Evolutionary conservation across 2,329 filamentous ascomycete genomes (phyloP), one percentile per base, ranked within the genome.

Genomic region (Grosmannia clavigera): DNA sequence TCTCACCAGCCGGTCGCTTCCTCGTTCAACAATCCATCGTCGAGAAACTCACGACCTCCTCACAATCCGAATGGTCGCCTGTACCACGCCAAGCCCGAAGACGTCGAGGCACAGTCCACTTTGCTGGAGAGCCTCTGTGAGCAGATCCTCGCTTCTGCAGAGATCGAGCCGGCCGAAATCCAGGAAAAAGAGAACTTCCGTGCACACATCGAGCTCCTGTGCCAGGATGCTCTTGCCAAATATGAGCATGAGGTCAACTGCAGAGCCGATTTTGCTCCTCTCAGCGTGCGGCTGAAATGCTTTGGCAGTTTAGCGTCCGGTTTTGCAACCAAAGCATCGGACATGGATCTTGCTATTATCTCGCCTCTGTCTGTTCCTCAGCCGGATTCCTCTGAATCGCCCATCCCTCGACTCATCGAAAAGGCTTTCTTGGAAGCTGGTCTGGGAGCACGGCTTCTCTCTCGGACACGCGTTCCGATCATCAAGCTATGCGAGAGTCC

Each of bases 231-330:
- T 1, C 80, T 90, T 57, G 69, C 73, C 6, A 70, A 75, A 10
- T 73, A 81, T 64, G 84, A 87, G 65, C 63, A 66, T 11, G 68
- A 72, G n/a, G 65, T 67, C 2, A 73, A 72, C 33, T 68, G 73
- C 22, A 64, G 72, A 5, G 61, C 63, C 0, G 72, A 79, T 10
- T 84, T 87, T 60, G 73, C 78, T 19, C 68, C 78, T 29, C 68
- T 74, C 11, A 81, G 80, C 58, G 80, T 92, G n/a, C 77, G 83
- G 58, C 76, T 95, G 16, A 83, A 83, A 66, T 90, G 86, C 67
- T 95, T 94, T 68, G 91, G 90, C 5, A 95, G 90, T 69, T 77
- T 95, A 55, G 82, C 83, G 25, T 92, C 90, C 14, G 91, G 91
- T 0, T 95, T 95, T 72, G 92, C 89, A 3, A 90, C 88, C 12